phyloP scores from a whole-genome alignment of 176 grass and related monocot genomes.

The Hordeum marinum region DNA sequence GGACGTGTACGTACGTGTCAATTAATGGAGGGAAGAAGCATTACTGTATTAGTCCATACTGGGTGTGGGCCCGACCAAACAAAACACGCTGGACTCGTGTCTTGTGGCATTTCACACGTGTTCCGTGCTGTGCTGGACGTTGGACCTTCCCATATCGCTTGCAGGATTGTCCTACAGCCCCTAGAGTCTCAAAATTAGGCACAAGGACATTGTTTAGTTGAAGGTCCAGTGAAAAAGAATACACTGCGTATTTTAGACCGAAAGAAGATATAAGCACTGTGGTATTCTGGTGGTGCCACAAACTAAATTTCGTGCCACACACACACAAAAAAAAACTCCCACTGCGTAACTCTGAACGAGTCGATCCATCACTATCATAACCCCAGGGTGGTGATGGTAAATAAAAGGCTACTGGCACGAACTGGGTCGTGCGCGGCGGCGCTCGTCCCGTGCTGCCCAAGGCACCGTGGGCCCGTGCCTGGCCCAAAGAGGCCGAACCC shows the following conservation, averaged over 20 bases:
- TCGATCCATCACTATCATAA: neutral
- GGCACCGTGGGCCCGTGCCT: neutral
- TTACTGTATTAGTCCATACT: neutral
- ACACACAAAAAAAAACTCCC: too few relatives aligned
- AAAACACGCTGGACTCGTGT: neutral
- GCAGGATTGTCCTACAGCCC: neutral
- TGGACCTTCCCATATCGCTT: neutral
- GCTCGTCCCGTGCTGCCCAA: constrained; percentile 24
- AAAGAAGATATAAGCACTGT: too few relatives aligned
- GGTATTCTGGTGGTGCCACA: too few relatives aligned
- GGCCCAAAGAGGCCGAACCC: neutral
- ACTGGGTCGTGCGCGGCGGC: neutral
- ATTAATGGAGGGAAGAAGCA: neutral
- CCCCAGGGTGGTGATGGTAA: neutral
- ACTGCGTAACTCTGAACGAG: neutral
- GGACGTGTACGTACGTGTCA: neutral
- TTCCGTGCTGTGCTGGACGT: neutral
- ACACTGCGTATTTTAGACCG: too few relatives aligned
- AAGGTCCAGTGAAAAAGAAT: too few relatives aligned
- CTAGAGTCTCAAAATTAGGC: neutral
- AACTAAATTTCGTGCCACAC: too few relatives aligned
- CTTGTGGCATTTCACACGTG: neutral
- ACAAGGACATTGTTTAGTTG: neutral
- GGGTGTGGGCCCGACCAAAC: neutral
- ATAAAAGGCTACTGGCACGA: neutral